phyloP scores from a whole-genome alignment of 2,329 filamentous ascomycete genomes.

The Verticillium nonalfalfae region DNA sequence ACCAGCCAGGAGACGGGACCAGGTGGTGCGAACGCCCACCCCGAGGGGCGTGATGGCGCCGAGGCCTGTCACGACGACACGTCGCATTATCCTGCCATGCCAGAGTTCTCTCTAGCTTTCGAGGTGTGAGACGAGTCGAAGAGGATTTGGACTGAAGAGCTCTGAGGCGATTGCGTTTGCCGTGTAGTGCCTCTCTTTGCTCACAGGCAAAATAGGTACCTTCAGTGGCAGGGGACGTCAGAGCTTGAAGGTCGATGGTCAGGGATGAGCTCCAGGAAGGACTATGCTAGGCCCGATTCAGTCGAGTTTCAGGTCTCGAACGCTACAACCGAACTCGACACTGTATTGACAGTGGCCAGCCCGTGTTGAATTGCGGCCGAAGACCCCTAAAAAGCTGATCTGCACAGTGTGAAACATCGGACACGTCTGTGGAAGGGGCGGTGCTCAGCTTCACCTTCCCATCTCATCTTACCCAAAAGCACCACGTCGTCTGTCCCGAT shows the following conservation, averaged over 20 bases:
- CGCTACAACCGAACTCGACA: not conserved
- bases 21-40: conserved; percentile 70
- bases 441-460: not conserved
- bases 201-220: no score
- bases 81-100: conserved; percentile 49
- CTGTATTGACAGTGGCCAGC: not conserved
- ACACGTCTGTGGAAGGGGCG: not conserved
- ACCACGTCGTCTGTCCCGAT: not conserved
- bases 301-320: not conserved
- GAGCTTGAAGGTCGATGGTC: not conserved
- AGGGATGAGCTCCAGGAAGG: not conserved
- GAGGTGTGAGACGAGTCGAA: not conserved
- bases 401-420: not conserved
- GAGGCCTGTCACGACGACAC: conserved; percentile 79
- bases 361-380: not conserved
- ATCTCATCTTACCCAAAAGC: not conserved
- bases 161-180: not conserved
- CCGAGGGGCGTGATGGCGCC: conserved; percentile 80
- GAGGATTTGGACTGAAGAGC: not conserved
- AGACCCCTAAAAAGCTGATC: not conserved
- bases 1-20: conserved; percentile 73
- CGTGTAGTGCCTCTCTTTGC: no score
- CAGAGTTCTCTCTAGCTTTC: conserved; percentile 1
- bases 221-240: not conserved
- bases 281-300: not conserved